These are phyloP conservation scores for Paratinospora sagittata DNA, from an alignment of 164 flowering plant species.

Conservation along the genomic window DNA sequence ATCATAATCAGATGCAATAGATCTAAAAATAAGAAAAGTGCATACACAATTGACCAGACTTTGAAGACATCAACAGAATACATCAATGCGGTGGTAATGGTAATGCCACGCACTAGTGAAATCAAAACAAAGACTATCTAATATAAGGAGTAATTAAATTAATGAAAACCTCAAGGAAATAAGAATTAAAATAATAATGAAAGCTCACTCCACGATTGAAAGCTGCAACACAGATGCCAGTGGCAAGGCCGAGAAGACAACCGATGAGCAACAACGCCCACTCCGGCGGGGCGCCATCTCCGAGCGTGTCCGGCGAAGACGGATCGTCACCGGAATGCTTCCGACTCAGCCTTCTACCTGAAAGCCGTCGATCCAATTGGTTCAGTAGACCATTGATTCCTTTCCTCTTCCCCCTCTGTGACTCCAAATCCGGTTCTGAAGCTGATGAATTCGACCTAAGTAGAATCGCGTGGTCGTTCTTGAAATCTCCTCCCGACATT, in stretches of 20 bases:
- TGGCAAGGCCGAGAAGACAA: conserved; percentile 93
- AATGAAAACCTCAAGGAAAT: neutral
- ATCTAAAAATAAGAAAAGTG: too few relatives aligned
- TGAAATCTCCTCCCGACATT: neutral
- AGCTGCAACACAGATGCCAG: conserved; percentile 87
- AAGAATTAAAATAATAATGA: neutral
- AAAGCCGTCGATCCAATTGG: conserved; percentile 39
- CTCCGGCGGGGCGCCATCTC: conserved; percentile 85
- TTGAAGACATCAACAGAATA: too few relatives aligned
- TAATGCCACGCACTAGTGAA: too few relatives aligned
- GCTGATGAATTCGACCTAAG: conserved; percentile 26
- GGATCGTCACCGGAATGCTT: conserved; percentile 16
- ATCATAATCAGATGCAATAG: too few relatives aligned
- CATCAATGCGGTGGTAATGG: too few relatives aligned
- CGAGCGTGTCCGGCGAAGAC: conserved; percentile 35
- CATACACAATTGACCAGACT: too few relatives aligned
- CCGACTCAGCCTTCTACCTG: conserved; percentile 18
- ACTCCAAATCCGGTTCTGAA: conserved; percentile 39
- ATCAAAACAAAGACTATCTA: too few relatives aligned
- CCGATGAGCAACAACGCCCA: conserved; percentile 94
- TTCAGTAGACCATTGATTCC: conserved; percentile 34
- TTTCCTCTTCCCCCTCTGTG: conserved; percentile 21
- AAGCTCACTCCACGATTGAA: conserved; percentile 72
- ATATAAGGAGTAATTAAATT: neutral
- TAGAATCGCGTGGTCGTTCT: conserved; percentile 4